These are phyloP conservation scores for Silybum marianum DNA, from an alignment of 129 eudicot genomes.

Conservation along the genomic window DNA sequence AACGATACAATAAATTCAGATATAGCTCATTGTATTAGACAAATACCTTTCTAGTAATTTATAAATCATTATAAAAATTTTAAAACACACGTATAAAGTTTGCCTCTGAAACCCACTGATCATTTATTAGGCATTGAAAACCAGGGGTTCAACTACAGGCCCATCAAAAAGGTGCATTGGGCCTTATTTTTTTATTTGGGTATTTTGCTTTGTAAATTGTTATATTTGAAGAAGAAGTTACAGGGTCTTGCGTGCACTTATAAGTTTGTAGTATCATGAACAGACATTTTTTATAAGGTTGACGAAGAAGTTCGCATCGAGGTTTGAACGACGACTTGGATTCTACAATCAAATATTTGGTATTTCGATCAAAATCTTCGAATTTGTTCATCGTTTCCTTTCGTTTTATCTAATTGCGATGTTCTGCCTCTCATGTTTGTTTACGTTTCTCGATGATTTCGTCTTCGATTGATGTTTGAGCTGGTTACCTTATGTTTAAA, in stretches of 20 bases:
- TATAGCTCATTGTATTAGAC: no score
- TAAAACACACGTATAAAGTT: no score
- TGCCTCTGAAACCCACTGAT: no score
- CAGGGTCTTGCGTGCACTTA: background rate
- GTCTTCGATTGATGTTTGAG: background rate
- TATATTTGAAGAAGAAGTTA: no score
- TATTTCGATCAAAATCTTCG: background rate
- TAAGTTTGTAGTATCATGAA: background rate
- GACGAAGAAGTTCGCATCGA: conserved; percentile 17
- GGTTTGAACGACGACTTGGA: conserved; percentile 19
- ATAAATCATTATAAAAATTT: no score
- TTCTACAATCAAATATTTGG: background rate
- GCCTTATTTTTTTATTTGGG: background rate
- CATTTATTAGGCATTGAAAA: background rate
- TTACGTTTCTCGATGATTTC: background rate
- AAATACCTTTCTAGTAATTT: no score
- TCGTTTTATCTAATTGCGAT: background rate
- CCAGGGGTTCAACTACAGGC: background rate
- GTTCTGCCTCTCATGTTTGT: background rate
- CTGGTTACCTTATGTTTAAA: background rate
- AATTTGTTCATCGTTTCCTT: background rate
- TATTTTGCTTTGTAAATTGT: no score
- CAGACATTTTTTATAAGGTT: conserved; percentile 8
- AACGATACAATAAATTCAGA: no score
- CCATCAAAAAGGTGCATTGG: background rate